phyloP scores from a whole-genome alignment of 257 asterid species.

The Ligustrum vulgare region DNA sequence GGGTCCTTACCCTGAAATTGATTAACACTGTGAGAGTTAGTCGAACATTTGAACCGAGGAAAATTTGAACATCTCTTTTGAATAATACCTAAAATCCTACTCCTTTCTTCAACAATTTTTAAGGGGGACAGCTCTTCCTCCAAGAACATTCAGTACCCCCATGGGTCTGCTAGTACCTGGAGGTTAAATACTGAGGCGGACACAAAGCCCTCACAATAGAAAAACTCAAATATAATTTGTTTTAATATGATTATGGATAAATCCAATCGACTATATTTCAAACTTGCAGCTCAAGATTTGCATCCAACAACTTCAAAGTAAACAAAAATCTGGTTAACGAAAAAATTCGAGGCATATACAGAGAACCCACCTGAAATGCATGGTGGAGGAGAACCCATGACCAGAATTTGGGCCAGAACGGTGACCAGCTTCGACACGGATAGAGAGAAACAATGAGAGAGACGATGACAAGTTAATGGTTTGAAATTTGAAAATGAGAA shows the following conservation, averaged over 20 bases:
- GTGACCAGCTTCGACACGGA: too few relatives aligned
- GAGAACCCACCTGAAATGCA: too few relatives aligned
- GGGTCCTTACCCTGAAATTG: slow-evolving; percentile 63
- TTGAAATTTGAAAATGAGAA: too few relatives aligned
- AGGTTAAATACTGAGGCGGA: slow-evolving; percentile 56
- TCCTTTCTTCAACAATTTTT: slow-evolving; percentile 56
- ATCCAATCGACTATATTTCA: slow-evolving; percentile 23
- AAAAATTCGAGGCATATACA: too few relatives aligned
- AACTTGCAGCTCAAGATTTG: not conserved
- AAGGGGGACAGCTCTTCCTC: slow-evolving; percentile 50
- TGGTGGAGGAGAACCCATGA: too few relatives aligned
- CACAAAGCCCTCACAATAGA: slow-evolving; percentile 52
- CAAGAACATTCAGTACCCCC: slow-evolving; percentile 49
- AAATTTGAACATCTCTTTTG: slow-evolving; percentile 35
- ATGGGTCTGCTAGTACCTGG: slow-evolving; percentile 48
- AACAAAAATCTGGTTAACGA: too few relatives aligned
- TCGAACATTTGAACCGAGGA: slow-evolving; percentile 55
- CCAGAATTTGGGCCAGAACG: too few relatives aligned
- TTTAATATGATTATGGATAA: slow-evolving; percentile 18
- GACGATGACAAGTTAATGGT: too few relatives aligned
- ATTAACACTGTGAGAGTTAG: slow-evolving; percentile 57
- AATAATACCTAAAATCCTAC: slow-evolving; percentile 32
- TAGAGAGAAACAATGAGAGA: too few relatives aligned
- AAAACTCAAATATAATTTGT: slow-evolving; percentile 20
- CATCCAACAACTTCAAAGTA: too few relatives aligned